Conservation (phyloP, 1,139 yeast species). For the Candida frijolesensis region DNA sequence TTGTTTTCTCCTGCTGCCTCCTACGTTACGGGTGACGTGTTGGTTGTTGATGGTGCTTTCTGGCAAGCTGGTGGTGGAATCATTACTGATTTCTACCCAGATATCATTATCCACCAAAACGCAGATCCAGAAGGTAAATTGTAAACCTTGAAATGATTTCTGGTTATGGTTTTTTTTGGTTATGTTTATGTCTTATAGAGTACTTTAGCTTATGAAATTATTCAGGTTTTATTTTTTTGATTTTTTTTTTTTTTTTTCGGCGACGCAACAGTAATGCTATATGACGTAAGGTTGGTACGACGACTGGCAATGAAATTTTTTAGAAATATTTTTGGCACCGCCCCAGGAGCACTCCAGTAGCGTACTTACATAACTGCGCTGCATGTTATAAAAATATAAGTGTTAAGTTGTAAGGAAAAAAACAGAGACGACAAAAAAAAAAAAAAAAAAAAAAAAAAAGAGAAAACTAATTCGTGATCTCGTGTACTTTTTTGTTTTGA, state of each 20-base stretch:
- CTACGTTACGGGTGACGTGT: slow-evolving; percentile 75
- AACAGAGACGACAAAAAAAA: not conserved
- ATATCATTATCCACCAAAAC: slow-evolving; percentile 29
- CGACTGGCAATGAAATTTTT: not conserved
- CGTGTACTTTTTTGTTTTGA: not conserved
- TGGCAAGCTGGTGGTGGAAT: slow-evolving; percentile 71
- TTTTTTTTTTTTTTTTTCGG: not conserved
- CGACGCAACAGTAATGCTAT: not conserved
- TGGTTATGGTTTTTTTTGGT: not conserved
- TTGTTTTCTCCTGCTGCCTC: slow-evolving; percentile 81
- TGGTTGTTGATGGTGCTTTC: slow-evolving; percentile 86
- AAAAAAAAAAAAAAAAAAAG: slow-evolving; percentile 1
- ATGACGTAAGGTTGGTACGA: not conserved
- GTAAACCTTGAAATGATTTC: slow-evolving; percentile 9
- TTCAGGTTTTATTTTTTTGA: not conserved
- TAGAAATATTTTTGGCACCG: not conserved
- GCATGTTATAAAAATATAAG: not conserved
- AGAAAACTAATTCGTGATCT: not conserved
- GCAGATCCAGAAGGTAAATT: slow-evolving; percentile 22
- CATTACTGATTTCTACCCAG: slow-evolving; percentile 39
- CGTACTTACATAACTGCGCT: no score
- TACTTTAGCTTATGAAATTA: not conserved
- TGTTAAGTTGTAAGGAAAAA: not conserved
- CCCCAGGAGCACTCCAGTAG: not conserved
- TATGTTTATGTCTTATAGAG: not conserved